Base-by-base conservation (phyloP, 768 basidiomycete species). In the Termitomyces titanicus region DNA sequence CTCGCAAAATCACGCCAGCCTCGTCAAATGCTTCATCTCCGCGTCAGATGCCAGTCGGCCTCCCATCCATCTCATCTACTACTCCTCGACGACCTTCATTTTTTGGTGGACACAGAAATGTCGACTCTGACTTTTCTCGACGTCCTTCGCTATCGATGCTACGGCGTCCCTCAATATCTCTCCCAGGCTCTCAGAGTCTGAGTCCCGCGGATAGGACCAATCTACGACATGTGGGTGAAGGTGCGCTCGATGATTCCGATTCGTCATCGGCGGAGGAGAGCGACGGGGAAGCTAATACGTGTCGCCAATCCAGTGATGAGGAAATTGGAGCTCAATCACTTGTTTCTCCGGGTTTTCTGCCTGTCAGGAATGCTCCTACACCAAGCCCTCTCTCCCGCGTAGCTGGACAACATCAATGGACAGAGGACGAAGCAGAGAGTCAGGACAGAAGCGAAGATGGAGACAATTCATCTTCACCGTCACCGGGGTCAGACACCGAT, bases 231-330 rank as follows among this genome's bases (percentile, higher is more conserved):
- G 81, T 86, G 11, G 89, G 89, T 4, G 90, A 91, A 63, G 88
- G 89, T 25, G 87, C 85, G 1, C 69, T 92, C 3, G 86, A 88
- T 55, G 88, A 90, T 63, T 90, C 88, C 0, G 89, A 90, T 70
- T 88, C 88, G 1, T 80, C 79, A 1, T 78, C 68, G 54, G 74
- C 65, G 39, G 69, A 66, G 7, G 76, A 69, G 27, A 72, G 68
- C 10, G 72, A 70, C 22, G 64, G 58, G 4, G 63, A 62, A n/a
- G 69, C 67, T 42, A 37, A 64, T 65, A 34, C 64, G 59, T 43
- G 65, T 63, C 12, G 60, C 5, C 64, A 63, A 46, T 73, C 66
- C 8, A 73, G 74, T 61, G 74, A 72, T 44, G 70, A 76, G 51
- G 72, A 79, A 56, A 37, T 48, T 31, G 55, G 52, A 4, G 46